These are phyloP conservation scores for Clitoria ternatea DNA, from an alignment of 306 rosid genomes.

Conservation along the genomic window DNA sequence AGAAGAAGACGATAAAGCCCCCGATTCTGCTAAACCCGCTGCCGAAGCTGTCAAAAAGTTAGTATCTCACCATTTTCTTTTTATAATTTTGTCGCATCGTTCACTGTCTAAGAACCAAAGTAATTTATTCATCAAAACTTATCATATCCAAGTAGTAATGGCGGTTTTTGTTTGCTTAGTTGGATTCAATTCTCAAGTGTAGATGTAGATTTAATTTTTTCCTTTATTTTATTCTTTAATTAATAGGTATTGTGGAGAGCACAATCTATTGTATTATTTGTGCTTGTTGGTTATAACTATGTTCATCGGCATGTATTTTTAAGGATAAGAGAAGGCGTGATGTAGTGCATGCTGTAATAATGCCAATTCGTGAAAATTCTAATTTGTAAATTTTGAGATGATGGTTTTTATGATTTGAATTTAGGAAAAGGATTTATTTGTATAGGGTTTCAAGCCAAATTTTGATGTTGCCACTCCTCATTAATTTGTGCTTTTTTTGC, in stretches of 20 bases:
- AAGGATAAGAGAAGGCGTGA: too few species aligned
- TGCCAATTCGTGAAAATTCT: neutral
- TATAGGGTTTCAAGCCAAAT: neutral
- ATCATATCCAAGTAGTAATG: too few species aligned
- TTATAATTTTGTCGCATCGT: too few species aligned
- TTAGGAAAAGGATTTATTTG: neutral
- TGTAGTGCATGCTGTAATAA: neutral
- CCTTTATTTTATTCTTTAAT: neutral
- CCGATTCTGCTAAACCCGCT: constrained; percentile 51
- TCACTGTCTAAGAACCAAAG: too few species aligned
- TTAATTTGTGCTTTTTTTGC: constrained; percentile 4
- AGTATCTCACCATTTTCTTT: constrained; percentile 18
- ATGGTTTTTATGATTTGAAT: too few species aligned
- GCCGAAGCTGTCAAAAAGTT: constrained; percentile 59
- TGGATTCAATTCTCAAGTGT: neutral
- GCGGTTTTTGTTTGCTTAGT: neutral
- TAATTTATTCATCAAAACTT: too few species aligned
- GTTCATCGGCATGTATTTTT: neutral
- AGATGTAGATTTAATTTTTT: neutral
- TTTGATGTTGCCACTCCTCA: constrained; percentile 13
- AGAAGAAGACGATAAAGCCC: constrained; percentile 60
- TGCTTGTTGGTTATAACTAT: neutral
- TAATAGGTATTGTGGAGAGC: neutral
- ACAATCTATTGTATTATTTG: too few species aligned
- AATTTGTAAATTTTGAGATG: neutral